Conservation (phyloP, 2,329 filamentous ascomycete genomes). For the Pseudogymnoascus sp. region DNA sequence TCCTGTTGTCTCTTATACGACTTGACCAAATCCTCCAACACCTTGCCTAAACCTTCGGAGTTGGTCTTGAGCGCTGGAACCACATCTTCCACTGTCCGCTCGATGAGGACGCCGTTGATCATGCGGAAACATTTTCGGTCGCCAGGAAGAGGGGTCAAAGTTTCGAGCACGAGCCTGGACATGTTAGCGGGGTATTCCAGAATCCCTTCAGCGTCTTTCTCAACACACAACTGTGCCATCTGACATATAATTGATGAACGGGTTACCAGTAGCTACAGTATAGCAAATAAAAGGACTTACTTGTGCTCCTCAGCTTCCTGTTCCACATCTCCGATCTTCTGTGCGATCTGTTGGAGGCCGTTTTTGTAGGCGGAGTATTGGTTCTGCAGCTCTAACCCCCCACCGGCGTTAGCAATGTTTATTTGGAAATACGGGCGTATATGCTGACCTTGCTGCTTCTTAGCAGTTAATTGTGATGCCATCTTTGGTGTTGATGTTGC, state of each 20-base stretch:
- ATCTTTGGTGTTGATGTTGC: constrained; percentile 17
- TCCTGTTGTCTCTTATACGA: constrained; percentile 93
- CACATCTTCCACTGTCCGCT: constrained; percentile 89
- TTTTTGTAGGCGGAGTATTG: constrained; percentile 74
- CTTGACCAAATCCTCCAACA: constrained; percentile 89
- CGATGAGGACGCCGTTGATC: constrained; percentile 94
- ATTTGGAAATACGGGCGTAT: background rate
- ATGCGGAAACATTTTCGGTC: constrained; percentile 97
- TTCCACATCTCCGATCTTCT: constrained; percentile 96
- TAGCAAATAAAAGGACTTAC: constrained; percentile 46
- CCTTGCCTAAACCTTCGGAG: constrained; percentile 86
- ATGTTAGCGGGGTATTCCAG: background rate
- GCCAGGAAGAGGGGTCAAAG: constrained; percentile 69
- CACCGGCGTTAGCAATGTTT: constrained; percentile 7
- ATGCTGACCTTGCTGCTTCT: constrained; percentile 30
- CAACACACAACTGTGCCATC: background rate
- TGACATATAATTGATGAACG: background rate
- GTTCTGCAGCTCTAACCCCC: constrained; percentile 61
- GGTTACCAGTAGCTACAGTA: background rate
- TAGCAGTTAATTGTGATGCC: constrained; percentile 26
- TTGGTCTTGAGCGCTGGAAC: constrained; percentile 88
- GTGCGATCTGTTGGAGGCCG: constrained; percentile 80
- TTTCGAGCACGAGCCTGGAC: constrained; percentile 83
- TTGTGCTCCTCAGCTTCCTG: constrained; percentile 98
- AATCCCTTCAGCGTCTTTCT: background rate